A percentile compares a stretch with the other conserved stretches of the same genome.
These are phyloP conservation scores for Amanita rubescens DNA, from an alignment of 768 basidiomycete species.

Conservation along the genomic window DNA sequence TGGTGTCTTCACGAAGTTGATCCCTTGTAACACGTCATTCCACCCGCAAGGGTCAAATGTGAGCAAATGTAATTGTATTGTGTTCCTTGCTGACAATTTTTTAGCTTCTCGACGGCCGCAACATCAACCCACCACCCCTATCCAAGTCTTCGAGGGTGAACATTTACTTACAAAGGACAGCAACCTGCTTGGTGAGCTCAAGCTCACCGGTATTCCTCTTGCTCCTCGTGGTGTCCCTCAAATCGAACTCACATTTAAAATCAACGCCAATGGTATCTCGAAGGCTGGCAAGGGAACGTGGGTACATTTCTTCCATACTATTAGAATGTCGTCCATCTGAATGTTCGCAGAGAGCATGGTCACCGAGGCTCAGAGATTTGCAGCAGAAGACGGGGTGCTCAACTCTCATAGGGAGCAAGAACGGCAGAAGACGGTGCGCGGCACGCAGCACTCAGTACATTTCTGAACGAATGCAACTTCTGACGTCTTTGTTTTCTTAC, in stretches of 20 bases:
- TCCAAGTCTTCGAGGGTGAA: conserved; percentile 98
- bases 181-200: conserved; percentile 96
- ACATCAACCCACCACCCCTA: conserved; percentile 91
- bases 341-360: conserved; percentile 75
- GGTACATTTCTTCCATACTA: conserved; percentile 23
- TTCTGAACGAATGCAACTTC: no score
- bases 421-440: no score
- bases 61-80: conserved; percentile 5
- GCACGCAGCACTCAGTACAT: no score
- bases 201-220: conserved; percentile 87
- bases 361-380: conserved; percentile 86
- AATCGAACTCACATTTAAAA: conserved; percentile 94
- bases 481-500: no score
- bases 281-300: conserved; percentile 96
- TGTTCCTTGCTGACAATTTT: conserved; percentile 10
- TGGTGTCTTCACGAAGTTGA: conserved; percentile 96
- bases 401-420: no score
- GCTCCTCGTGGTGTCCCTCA: conserved; percentile 96
- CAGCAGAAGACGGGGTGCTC: conserved; percentile 76
- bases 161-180: conserved; percentile 97
- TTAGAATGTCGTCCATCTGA: background rate
- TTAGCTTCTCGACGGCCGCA: conserved; percentile 76
- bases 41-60: conserved; percentile 94
- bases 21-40: conserved; percentile 96
- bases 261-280: conserved; percentile 94